Evolutionary conservation across 495 filamentous ascomycete species (phyloP), one percentile per base, ranked within the genome.

Genomic region (Xylaria scruposa): DNA sequence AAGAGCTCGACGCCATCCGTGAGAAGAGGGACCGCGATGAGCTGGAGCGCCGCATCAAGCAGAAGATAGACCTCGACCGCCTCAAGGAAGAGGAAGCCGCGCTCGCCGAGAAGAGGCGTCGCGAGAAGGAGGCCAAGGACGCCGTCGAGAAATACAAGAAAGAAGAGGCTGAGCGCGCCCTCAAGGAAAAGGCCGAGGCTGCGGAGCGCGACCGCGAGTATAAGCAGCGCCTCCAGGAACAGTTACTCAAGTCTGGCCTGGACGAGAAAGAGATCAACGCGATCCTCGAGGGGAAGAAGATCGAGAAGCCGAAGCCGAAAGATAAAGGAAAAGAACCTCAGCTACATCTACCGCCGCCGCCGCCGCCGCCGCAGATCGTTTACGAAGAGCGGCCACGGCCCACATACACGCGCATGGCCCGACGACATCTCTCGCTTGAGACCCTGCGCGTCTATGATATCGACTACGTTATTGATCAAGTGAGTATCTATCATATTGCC

Each of bases 361-460:
- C 15, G 29, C 29, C 29, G 29, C 29, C 29, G 62, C 60, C 51
- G 38, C 72, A 70, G 38, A 29, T 72, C 44, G 21, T 24, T 21
- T 61, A 67, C 3, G 56, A 76, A 46, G 67, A 76, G 4, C 38
- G 63, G 42, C 66, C 78, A 24, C 81, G 83, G 12, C 85, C 85
- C 5, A 86, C 86, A 0, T 90, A 87, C 75, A 89, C 87, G 9
- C 84, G 86, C 71, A 88, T 90, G 86, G 82, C 87, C 1, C 80
- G 87, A 53, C 80, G 80, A 59, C 83, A 90, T 77, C 79, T 90
- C 29, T 88, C 88, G 31, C 81, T 90, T 67, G 86, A 88, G 76
- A 90, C 88, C 10, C 73, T 90, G 49, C 75, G 80, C 40, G 74
- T 70, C 26, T 87, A 83, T 70, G 81, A 83, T 72, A 84, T 90